Base-by-base conservation (phyloP, 1,284 basidiomycete genomes). In the Tylopilus sp. region DNA sequence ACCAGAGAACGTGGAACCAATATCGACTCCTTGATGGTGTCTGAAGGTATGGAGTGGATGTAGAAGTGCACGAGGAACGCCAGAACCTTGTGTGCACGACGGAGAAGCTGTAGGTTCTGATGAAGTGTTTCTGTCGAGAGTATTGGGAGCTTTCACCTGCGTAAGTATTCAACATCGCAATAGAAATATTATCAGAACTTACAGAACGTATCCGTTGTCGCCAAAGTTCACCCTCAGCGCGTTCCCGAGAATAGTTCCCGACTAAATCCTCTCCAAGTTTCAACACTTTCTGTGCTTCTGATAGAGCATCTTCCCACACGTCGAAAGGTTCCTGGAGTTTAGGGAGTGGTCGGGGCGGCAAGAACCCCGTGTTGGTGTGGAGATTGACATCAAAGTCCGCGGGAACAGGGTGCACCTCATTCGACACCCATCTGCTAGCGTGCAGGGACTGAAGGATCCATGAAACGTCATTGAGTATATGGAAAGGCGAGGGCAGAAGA, bases 11-110 rank as follows among this genome's bases (percentile, higher is more conserved):
- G 77, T 2, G 94, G 94, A 31, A 96, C 77, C 44, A 77, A 60
- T 43, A 81, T 68, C 2, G 73, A 68, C 43, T 65, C 66, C n/a
- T 67, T 60, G 35, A 65, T 62, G 14, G 71, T 68, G 21, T 71
- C 60, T 0, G 71, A 67, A 14, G 83, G 83, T 44, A 81, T 78
- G 1, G 88, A 89, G 71, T 97, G 93, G 36, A 86, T 83, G 71
- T 93, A 98, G 65, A 90, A 91, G 71, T 94, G 90, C 28, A 88
- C 78, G 29, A 97, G 77, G 77, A 88, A 96, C 10, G 93, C 81
- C 43, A 98, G 79, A 43, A 97, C 89, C 61, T 89, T 75, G 69
- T 96, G 92, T 2, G 91, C 93, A 43, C 94, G 81, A 52, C 94
- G 85, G 9, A 91, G 76, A 37, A 76, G 69, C 14, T 82, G 80